A percentile compares a stretch with the other conserved stretches of the same genome.
These are phyloP conservation scores for Pyrenochaeta sp. DNA, from an alignment of 2,329 filamentous ascomycete species.

Conservation along the genomic window DNA sequence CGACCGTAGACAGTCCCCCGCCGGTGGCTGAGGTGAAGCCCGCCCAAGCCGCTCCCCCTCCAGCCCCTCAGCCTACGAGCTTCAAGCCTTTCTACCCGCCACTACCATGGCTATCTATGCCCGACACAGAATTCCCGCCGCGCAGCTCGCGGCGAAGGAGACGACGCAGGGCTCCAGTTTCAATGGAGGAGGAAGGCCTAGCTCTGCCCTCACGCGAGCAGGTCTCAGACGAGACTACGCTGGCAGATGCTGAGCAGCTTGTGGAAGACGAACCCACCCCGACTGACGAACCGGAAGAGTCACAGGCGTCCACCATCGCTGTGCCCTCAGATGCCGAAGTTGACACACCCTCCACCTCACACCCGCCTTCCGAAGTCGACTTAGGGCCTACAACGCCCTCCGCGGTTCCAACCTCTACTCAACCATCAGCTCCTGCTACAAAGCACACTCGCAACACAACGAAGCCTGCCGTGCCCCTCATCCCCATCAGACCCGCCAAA, in stretches of 20 bases:
- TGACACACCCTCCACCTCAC: conserved; percentile 67
- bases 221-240: conserved; percentile 21
- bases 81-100: conserved; percentile 60
- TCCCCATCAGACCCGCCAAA: conserved; percentile 57
- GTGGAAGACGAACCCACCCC: conserved; percentile 50
- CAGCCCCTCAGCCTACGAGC: conserved; percentile 30
- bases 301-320: conserved; percentile 55
- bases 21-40: conserved; percentile 26
- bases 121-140: conserved; percentile 63
- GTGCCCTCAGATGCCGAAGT: conserved; percentile 57
- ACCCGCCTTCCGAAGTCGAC: conserved; percentile 65
- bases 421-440: conserved; percentile 40
- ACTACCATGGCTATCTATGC: conserved; percentile 68
- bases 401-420: conserved; percentile 49
- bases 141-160: conserved; percentile 57
- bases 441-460: conserved; percentile 54
- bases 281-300: conserved; percentile 49
- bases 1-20: conserved; percentile 42
- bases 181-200: conserved; percentile 50
- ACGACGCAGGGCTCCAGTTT: conserved; percentile 52
- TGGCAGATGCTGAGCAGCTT: conserved; percentile 20
- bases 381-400: conserved; percentile 66
- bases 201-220: conserved; percentile 62
- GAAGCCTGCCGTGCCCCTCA: conserved; percentile 61
- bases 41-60: conserved; percentile 18